Conservation (phyloP, 192 early-diverging fungal genomes). For the Piromyces finnis region DNA sequence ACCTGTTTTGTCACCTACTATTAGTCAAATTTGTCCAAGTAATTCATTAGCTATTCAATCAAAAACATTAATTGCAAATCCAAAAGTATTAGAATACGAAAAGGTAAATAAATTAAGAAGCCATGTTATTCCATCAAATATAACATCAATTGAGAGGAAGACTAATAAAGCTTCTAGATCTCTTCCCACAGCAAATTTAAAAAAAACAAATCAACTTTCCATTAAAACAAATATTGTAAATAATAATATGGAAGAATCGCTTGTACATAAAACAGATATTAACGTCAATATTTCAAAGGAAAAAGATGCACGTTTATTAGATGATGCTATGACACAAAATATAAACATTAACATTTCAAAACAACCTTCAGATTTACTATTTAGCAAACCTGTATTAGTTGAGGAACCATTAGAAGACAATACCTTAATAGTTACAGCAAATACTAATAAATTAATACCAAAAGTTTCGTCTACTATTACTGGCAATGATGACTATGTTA, state of each 20-base stretch:
- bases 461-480: too few relatives aligned
- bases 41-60: not conserved
- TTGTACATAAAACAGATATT: not conserved
- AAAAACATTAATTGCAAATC: not conserved
- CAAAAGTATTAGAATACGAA: not conserved
- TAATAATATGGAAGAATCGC: not conserved
- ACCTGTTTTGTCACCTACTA: not conserved
- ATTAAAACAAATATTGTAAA: not conserved
- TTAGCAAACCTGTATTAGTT: too few relatives aligned
- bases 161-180: not conserved
- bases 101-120: not conserved
- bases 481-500: too few relatives aligned
- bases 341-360: too few relatives aligned
- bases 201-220: not conserved
- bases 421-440: too few relatives aligned
- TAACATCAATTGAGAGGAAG: not conserved
- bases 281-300: not conserved
- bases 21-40: not conserved
- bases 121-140: not conserved
- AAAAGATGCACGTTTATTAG: too few relatives aligned
- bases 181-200: not conserved
- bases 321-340: too few relatives aligned
- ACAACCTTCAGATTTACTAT: too few relatives aligned
- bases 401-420: too few relatives aligned
- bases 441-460: too few relatives aligned